Evolutionary conservation across 1,284 basidiomycete species (phyloP), one percentile per base, ranked within the genome.

Genomic region (Melampsora americana): DNA sequence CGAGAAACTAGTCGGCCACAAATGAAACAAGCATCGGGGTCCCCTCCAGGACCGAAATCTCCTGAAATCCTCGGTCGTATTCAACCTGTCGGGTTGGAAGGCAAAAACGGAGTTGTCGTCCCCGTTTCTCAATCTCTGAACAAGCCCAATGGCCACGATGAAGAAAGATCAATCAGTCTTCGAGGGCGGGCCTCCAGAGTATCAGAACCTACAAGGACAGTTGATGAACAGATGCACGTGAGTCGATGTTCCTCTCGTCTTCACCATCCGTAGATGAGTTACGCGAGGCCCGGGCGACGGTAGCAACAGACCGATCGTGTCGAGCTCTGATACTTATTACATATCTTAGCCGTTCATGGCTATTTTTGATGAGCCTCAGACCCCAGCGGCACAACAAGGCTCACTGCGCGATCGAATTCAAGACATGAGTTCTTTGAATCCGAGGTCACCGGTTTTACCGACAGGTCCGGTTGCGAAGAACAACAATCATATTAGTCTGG

Each of bases 401-500:
- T 73, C 71, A n/a, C 60, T 73, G 56, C 71, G 71, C 44, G 71
- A 73, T 23, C 44, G 71, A 59, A 73, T 73, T 32, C 71, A 73
- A 73, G 71, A 73, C 56, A 62, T 73, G 5, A 56, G 56, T 26
- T 73, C 66, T 32, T 59, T 53, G 32, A 48, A 62, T n/a, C 26
- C 28, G 28, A 5, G 4, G 48, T 61, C 70, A 28, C 35, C 32
- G 12, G 46, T 7, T 44, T 39, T 62, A 9, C 71, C 62, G 11
- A 48, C 50, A 32, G n/a, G 42, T 6, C 20, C 44, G 11, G 48
- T n/a, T 56, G 35, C 11, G 42, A 42, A 48, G n/a, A 39, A 53
- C 5, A 42, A 30, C 3, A 60, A 60, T 42, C 56, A 48, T 14
- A 53, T 65, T 32, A 73, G 62, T 46, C 62, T 44, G 56, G 18